A percentile compares a stretch with the other conserved stretches of the same genome.
Conservation (phyloP, 108 stramenopile species). For the Licmophora abbreviata region DNA sequence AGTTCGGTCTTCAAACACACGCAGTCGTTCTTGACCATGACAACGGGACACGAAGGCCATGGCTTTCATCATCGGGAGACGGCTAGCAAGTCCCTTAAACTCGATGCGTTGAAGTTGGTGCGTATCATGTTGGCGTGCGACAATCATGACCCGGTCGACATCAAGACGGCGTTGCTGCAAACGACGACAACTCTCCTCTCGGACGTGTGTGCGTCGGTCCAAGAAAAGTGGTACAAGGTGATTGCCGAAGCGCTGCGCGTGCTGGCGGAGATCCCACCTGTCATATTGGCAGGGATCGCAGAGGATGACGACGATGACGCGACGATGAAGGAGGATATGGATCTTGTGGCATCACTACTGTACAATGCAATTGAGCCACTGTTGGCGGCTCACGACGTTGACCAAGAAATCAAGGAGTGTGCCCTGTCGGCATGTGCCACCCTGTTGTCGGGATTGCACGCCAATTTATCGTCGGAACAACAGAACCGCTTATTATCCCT, state of each 20-base stretch:
- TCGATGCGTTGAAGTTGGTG: slow-evolving; percentile 86
- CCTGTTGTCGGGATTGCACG: slow-evolving; percentile 50
- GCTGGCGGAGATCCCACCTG: slow-evolving; percentile 59
- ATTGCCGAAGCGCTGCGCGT: slow-evolving; percentile 90
- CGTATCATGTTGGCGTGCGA: slow-evolving; percentile 51
- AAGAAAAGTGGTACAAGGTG: slow-evolving; percentile 97
- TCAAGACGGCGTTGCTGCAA: slow-evolving; percentile 37
- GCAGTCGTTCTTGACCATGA: slow-evolving; percentile 37
- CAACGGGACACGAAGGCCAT: slow-evolving; percentile 15
- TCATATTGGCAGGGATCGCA: slow-evolving; percentile 35
- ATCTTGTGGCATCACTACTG: slow-evolving; percentile 53
- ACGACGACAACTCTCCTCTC: slow-evolving; percentile 44
- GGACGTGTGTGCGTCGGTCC: slow-evolving; percentile 56
- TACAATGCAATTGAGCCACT: slow-evolving; percentile 85
- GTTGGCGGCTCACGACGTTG: slow-evolving; percentile 88
- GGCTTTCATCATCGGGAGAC: slow-evolving; percentile 39
- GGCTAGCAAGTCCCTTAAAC: slow-evolving; percentile 78
- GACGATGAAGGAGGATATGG: slow-evolving; percentile 27
- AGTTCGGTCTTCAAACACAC: slow-evolving; percentile 56
- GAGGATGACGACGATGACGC: slow-evolving; percentile 9
- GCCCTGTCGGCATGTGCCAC: slow-evolving; percentile 56
- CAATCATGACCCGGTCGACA: slow-evolving; percentile 49
- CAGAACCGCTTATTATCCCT: slow-evolving; percentile 51
- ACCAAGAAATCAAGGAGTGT: slow-evolving; percentile 97
- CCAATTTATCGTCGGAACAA: slow-evolving; percentile 41